phyloP scores from a whole-genome alignment of 352 stramenopile species.

The Phytophthora sansomeana region DNA sequence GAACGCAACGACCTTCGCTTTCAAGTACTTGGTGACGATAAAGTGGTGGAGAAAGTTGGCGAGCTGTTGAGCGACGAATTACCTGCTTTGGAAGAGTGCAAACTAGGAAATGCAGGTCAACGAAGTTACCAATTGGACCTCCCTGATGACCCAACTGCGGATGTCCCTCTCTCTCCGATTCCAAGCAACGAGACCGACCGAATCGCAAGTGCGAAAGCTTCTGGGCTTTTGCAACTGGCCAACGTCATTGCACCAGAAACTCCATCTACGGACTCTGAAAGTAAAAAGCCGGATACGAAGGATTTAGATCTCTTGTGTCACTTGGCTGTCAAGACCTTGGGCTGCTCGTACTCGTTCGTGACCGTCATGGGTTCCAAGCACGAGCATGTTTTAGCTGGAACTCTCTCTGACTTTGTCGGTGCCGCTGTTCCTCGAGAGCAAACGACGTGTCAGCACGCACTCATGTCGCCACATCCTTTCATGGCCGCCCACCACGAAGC shows the following conservation, averaged over 20 bases:
- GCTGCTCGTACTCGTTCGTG: slow-evolving; percentile 52
- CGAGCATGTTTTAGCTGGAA: slow-evolving; percentile 50
- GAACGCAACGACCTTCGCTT: slow-evolving; percentile 1
- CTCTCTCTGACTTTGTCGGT: slow-evolving; percentile 18
- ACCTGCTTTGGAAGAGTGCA: slow-evolving; percentile 15
- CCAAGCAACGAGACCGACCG: slow-evolving; percentile 30
- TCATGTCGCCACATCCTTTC: slow-evolving; percentile 58
- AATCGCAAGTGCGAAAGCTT: slow-evolving; percentile 6
- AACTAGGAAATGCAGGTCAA: slow-evolving; percentile 14
- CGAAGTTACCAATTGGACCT: slow-evolving; percentile 14
- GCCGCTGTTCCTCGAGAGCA: slow-evolving; percentile 49
- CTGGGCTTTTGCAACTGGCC: slow-evolving; percentile 16
- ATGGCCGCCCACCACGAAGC: slow-evolving; percentile 62
- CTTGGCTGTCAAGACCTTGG: slow-evolving; percentile 48
- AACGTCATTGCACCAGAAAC: slow-evolving; percentile 13
- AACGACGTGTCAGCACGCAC: slow-evolving; percentile 58
- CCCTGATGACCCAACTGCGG: slow-evolving; percentile 7
- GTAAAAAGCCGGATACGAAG: slow-evolving; percentile 24
- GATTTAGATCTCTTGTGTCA: slow-evolving; percentile 63
- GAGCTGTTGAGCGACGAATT: slow-evolving; percentile 14
- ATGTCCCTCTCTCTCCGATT: slow-evolving; percentile 24
- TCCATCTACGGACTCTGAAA: slow-evolving; percentile 4
- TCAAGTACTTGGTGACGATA: slow-evolving; percentile 1
- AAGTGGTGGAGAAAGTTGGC: slow-evolving; percentile 9
- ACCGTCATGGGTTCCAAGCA: slow-evolving; percentile 53